These are phyloP conservation scores for Prunus salicina DNA, from an alignment of 306 rosid species.

Conservation along the genomic window DNA sequence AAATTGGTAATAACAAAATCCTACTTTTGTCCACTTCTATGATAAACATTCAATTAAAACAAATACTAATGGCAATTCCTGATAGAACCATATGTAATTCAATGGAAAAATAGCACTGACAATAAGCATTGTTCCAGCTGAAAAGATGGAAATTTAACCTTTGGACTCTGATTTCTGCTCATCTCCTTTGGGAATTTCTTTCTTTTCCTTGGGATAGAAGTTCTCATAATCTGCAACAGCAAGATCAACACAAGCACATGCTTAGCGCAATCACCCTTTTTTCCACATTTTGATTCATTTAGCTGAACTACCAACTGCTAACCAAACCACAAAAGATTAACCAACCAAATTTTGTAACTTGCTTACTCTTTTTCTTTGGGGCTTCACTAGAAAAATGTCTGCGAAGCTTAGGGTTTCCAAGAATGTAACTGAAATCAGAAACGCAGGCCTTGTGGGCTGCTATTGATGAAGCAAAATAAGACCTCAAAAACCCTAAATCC, in stretches of 20 bases:
- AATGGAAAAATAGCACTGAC: not conserved
- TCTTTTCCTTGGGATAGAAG: conserved; percentile 83
- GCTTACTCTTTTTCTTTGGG: conserved; percentile 87
- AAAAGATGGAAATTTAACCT: conserved; percentile 35
- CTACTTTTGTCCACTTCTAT: not conserved
- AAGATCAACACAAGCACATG: not conserved
- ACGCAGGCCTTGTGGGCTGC: conserved; percentile 40
- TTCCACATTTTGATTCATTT: not conserved
- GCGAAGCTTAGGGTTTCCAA: conserved; percentile 53
- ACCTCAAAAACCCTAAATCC: conserved; percentile 59
- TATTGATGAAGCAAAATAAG: conserved; percentile 42
- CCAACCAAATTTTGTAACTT: not conserved
- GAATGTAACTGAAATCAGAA: conserved; percentile 42
- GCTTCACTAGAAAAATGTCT: conserved; percentile 74
- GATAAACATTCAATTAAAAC: conserved; percentile 15
- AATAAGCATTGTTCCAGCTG: not conserved
- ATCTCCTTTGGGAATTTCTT: conserved; percentile 71
- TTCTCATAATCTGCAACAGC: conserved; percentile 74
- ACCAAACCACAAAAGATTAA: not conserved
- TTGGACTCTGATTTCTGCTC: conserved; percentile 73
- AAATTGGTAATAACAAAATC: not conserved
- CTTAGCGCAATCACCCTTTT: not conserved
- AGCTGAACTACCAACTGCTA: not conserved
- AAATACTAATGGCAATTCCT: conserved; percentile 9
- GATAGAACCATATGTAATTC: not conserved